These are phyloP conservation scores for Neofusicoccum laricinum DNA, from an alignment of 2,329 filamentous ascomycete species.

Conservation along the genomic window DNA sequence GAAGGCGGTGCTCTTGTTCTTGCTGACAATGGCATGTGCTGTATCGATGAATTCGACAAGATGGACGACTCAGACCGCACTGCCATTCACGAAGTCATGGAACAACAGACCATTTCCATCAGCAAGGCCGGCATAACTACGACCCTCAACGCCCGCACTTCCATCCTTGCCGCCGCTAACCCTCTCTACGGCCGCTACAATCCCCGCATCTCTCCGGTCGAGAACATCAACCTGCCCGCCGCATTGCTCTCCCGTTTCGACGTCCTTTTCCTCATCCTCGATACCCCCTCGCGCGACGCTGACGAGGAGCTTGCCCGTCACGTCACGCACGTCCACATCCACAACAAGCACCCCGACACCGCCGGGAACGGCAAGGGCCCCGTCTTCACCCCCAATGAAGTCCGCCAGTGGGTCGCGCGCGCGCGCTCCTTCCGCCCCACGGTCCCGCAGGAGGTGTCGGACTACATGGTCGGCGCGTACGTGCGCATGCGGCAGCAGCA, in stretches of 20 bases:
- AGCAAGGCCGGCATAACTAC: constrained; percentile 95
- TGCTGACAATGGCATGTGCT: constrained; percentile 81
- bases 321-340: constrained; percentile 95
- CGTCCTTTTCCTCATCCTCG: constrained; percentile 91
- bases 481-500: constrained; percentile 91
- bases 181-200: constrained; percentile 98
- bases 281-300: constrained; percentile 83
- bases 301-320: constrained; percentile 94
- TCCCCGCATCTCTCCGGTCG: constrained; percentile 91
- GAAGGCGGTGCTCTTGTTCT: constrained; percentile 77
- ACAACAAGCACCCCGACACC: constrained; percentile 81
- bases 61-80: constrained; percentile 83
- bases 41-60: constrained; percentile 85
- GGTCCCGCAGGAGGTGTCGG: constrained; percentile 79
- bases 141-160: constrained; percentile 91
- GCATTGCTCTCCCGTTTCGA: constrained; percentile 96
- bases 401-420: constrained; percentile 92
- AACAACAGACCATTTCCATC: constrained; percentile 82
- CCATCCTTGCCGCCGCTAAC: constrained; percentile 93
- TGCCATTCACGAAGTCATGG: constrained; percentile 85
- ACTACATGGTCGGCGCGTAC: constrained; percentile 97
- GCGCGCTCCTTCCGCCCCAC: constrained; percentile 85
- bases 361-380: constrained; percentile 50
- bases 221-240: constrained; percentile 99
- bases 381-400: constrained; percentile 90